These are phyloP conservation scores for Phytophthora uliginosa DNA, from an alignment of 352 stramenopile species.

Conservation along the genomic window DNA sequence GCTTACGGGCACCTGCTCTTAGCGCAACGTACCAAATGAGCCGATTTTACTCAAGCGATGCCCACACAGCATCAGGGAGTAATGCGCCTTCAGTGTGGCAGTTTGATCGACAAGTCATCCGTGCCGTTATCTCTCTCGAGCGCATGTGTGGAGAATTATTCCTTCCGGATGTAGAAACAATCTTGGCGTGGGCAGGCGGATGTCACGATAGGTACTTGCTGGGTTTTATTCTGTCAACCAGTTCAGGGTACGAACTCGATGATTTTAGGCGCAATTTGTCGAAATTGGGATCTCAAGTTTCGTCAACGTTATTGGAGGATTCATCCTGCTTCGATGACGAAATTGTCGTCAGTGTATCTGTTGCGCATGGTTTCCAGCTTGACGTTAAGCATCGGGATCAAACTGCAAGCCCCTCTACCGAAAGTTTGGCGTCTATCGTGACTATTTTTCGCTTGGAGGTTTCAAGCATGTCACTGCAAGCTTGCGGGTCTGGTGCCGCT, in stretches of 20 bases:
- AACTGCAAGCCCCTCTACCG: conserved; percentile 19
- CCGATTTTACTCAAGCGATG: conserved; percentile 45
- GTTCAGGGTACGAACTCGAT: conserved; percentile 66
- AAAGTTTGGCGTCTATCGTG: conserved; percentile 23
- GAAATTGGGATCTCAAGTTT: conserved; percentile 52
- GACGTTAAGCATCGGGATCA: conserved; percentile 52
- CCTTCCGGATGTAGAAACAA: conserved; percentile 52
- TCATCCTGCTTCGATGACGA: conserved; percentile 39
- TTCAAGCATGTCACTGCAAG: conserved; percentile 46
- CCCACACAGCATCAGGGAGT: conserved; percentile 5
- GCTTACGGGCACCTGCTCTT: conserved; percentile 53
- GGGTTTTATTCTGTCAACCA: conserved; percentile 75
- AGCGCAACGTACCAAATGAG: conserved; percentile 53
- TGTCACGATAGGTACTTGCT: conserved; percentile 64
- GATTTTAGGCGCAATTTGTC: conserved; percentile 67
- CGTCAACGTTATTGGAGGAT: conserved; percentile 36
- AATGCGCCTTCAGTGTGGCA: conserved; percentile 19
- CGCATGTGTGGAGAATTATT: conserved; percentile 48
- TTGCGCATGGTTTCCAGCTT: conserved; percentile 50
- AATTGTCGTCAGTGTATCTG: conserved; percentile 30
- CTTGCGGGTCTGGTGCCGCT: conserved; percentile 22
- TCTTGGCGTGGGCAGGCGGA: conserved; percentile 48
- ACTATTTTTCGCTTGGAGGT: conserved; percentile 44
- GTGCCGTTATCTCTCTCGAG: conserved; percentile 39
- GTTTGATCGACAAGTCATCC: conserved; percentile 34